These are phyloP conservation scores for Waitea zeae DNA, from an alignment of 1,284 basidiomycete genomes.

Conservation along the genomic window DNA sequence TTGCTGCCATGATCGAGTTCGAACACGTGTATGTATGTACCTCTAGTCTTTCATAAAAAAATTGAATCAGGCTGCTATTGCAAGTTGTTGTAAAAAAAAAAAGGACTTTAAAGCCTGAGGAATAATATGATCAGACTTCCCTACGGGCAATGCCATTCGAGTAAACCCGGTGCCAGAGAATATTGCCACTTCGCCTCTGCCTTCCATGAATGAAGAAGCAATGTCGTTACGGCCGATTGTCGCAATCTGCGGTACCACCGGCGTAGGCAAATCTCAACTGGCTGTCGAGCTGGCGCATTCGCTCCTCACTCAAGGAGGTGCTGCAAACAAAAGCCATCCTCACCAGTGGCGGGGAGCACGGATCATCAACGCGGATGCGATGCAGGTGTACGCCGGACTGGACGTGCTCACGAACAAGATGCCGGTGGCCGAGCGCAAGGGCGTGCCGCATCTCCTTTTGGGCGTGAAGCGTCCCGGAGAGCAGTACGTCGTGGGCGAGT, in stretches of 20 bases:
- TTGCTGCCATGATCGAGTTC: too few species aligned
- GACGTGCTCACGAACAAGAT: conserved; percentile 96
- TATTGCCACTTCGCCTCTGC: too few species aligned
- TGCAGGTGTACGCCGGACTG: conserved; percentile 94
- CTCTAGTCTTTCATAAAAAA: too few species aligned
- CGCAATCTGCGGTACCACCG: conserved; percentile 87
- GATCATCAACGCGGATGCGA: conserved; percentile 91
- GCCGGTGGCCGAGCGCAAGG: conserved; percentile 56
- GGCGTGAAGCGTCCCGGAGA: conserved; percentile 73
- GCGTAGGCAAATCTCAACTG: conserved; percentile 91
- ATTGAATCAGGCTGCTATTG: too few species aligned
- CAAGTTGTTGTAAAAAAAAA: too few species aligned
- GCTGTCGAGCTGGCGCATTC: conserved; percentile 75
- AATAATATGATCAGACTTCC: too few species aligned
- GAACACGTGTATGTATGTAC: too few species aligned
- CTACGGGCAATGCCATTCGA: too few species aligned
- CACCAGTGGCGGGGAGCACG: conserved; percentile 41
- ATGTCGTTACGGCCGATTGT: conserved; percentile 52
- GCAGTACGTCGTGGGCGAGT: conserved; percentile 77
- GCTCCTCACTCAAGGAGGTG: too few species aligned
- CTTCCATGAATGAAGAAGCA: too few species aligned
- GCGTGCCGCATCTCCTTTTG: conserved; percentile 82
- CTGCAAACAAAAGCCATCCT: conserved; percentile 12
- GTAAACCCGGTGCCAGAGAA: too few species aligned
- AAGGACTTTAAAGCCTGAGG: too few species aligned